A percentile compares a stretch with the other conserved stretches of the same genome.
Conservation (phyloP, 2,329 filamentous ascomycete species). For the Phialemonium atrogriseum region DNA sequence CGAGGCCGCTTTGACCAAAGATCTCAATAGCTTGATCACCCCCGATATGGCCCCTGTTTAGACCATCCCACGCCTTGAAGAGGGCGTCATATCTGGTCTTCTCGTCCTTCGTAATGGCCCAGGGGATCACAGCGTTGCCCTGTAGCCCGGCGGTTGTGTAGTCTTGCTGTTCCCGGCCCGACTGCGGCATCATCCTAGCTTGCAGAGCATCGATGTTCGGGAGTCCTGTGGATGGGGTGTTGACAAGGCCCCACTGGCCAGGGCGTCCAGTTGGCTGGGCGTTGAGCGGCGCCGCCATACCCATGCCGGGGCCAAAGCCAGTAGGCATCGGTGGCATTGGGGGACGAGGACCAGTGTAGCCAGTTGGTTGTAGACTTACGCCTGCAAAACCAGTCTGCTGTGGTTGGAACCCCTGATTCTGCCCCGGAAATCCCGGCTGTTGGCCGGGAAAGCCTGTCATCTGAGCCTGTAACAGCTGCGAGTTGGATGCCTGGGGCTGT, state of each 20-base stretch:
- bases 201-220: conserved; percentile 92
- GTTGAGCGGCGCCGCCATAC: conserved; percentile 59
- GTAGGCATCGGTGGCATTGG: conserved; percentile 76
- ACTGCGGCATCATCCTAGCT: conserved; percentile 94
- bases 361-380: conserved; percentile 64
- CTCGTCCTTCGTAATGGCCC: conserved; percentile 98
- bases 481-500: conserved; percentile 66
- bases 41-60: conserved; percentile 84
- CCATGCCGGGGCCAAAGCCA: conserved; percentile 42
- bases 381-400: conserved; percentile 65
- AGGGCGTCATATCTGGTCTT: conserved; percentile 94
- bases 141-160: conserved; percentile 83
- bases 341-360: conserved; percentile 72
- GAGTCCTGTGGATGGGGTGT: conserved; percentile 78
- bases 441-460: conserved; percentile 60
- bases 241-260: conserved; percentile 97
- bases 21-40: conserved; percentile 94
- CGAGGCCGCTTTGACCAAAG: conserved; percentile 89
- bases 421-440: conserved; percentile 48
- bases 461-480: conserved; percentile 54
- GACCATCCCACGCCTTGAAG: conserved; percentile 94
- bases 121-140: conserved; percentile 92
- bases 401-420: conserved; percentile 51
- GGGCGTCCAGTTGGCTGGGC: conserved; percentile 90
- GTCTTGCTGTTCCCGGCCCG: conserved; percentile 72